Conservation (phyloP, 176 grass and related monocot genomes). For the Aegilops longissima region DNA sequence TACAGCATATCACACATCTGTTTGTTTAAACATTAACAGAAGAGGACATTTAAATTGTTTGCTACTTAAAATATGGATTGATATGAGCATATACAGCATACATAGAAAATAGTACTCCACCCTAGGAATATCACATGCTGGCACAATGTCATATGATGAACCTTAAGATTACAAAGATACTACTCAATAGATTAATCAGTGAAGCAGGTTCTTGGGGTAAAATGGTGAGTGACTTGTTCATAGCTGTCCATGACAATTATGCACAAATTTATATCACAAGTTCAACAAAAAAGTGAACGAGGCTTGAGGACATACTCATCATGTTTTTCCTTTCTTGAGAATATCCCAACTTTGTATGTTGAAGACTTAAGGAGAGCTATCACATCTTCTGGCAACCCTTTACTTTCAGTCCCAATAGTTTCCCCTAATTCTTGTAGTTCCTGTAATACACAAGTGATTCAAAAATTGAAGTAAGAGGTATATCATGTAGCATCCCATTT, state of each 20-base stretch:
- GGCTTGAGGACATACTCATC: slow-evolving; percentile 66
- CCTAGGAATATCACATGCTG: background rate
- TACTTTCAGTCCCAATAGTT: slow-evolving; percentile 74
- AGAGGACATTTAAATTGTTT: slow-evolving; percentile 4
- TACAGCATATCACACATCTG: slow-evolving; percentile 94
- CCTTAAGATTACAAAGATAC: background rate
- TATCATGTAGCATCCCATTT: background rate
- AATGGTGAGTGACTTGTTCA: background rate
- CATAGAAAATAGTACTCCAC: background rate
- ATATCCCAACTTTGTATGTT: slow-evolving; percentile 72
- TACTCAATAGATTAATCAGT: slow-evolving; percentile 11
- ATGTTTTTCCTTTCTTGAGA: slow-evolving; percentile 77
- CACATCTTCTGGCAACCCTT: slow-evolving; percentile 63
- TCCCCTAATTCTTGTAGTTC: slow-evolving; percentile 90
- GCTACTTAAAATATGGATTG: background rate
- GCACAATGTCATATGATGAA: slow-evolving; percentile 7
- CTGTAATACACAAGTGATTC: slow-evolving; percentile 44
- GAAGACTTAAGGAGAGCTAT: slow-evolving; percentile 60
- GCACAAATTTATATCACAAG: background rate
- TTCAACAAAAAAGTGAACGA: background rate
- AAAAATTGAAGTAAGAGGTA: background rate
- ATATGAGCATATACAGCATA: background rate
- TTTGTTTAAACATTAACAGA: slow-evolving; percentile 27
- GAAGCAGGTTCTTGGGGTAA: background rate
- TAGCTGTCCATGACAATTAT: background rate